These are phyloP conservation scores for Solanum chiquidenum DNA, from an alignment of 257 asterid species.

Conservation along the genomic window DNA sequence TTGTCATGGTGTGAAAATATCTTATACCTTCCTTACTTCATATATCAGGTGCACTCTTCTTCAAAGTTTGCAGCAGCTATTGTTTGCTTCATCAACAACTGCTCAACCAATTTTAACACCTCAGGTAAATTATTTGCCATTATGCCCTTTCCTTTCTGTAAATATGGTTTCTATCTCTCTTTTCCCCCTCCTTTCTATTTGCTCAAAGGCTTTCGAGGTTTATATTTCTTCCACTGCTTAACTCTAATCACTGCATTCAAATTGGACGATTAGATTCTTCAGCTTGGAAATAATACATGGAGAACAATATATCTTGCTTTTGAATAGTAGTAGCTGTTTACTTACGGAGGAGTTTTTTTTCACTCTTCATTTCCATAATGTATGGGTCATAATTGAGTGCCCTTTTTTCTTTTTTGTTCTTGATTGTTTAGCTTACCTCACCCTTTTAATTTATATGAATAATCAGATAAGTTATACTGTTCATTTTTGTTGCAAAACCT, in stretches of 20 bases:
- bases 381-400: neutral
- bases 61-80: slow-evolving; percentile 86
- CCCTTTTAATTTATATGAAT: neutral
- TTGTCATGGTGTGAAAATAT: neutral
- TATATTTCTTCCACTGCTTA: neutral
- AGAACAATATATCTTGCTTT: neutral
- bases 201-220: neutral
- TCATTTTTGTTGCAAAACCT: neutral
- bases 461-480: neutral
- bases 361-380: neutral
- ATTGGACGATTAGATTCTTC: neutral
- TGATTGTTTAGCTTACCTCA: neutral
- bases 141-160: neutral
- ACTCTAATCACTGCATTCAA: neutral
- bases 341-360: neutral
- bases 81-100: slow-evolving; percentile 96
- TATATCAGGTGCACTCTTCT: slow-evolving; percentile 78
- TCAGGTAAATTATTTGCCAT: slow-evolving; percentile 41
- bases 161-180: neutral
- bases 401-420: neutral
- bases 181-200: neutral
- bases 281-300: neutral
- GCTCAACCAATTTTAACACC: slow-evolving; percentile 95
- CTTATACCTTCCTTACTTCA: neutral
- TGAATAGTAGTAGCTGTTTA: neutral